Evolutionary conservation across 345 rosid genomes (phyloP).

Genomic region (Eucalyptus regnans): DNA sequence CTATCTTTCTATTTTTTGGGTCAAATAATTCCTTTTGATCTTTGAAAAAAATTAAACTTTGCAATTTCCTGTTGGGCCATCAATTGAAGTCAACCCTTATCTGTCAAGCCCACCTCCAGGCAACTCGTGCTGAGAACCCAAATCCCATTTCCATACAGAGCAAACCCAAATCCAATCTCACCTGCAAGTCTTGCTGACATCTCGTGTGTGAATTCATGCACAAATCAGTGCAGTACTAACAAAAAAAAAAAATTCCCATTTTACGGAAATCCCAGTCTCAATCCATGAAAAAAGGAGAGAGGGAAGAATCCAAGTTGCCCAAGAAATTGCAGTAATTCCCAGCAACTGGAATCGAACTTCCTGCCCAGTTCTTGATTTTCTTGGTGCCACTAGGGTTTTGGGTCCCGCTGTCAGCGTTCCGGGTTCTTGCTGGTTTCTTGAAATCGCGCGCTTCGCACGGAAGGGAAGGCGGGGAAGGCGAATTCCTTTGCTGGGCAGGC

Average conservation of each 20-base stretch:
- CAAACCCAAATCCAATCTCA: neutral
- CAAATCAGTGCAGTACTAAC: neutral
- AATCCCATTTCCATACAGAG: neutral
- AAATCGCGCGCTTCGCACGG: neutral
- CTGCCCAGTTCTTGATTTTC: neutral
- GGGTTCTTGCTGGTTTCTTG: neutral
- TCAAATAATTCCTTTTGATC: neutral
- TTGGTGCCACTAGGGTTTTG: neutral
- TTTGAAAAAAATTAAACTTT: neutral
- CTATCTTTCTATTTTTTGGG: no score
- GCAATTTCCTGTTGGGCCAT: neutral
- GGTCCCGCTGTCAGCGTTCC: neutral
- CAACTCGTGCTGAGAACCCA: neutral
- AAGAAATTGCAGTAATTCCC: neutral
- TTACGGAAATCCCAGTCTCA: neutral
- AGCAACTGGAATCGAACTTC: neutral
- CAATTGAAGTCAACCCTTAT: neutral
- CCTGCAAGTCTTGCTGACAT: neutral
- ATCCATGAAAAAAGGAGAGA: neutral
- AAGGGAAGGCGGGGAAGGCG: neutral
- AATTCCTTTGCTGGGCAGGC: neutral
- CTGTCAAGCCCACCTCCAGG: neutral
- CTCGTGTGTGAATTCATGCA: neutral
- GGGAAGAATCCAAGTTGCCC: neutral
- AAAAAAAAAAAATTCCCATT: neutral